phyloP scores from a whole-genome alignment of 768 basidiomycete genomes.

The Pulveroboletus sp. region DNA sequence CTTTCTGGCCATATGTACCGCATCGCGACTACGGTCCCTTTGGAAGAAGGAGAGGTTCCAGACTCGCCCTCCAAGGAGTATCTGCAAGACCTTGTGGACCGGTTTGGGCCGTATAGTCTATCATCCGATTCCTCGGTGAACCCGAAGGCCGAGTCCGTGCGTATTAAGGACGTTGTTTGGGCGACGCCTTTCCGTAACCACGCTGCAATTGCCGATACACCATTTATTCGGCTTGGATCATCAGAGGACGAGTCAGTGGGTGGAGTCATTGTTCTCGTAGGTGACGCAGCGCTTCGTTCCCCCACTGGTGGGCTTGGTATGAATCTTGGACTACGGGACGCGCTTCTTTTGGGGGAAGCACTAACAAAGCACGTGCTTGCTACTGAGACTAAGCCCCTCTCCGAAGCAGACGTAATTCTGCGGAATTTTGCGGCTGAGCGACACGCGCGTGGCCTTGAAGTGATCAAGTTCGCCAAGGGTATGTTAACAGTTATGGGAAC shows the following conservation, averaged over 20 bases:
- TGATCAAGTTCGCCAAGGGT: conserved; percentile 39
- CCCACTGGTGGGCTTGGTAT: conserved; percentile 55
- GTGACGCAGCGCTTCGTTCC: conserved; percentile 51
- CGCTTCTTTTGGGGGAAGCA: conserved; percentile 40
- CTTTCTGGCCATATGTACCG: conserved; percentile 31
- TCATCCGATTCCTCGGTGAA: conserved; percentile 35
- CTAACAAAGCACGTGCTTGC: conserved; percentile 34
- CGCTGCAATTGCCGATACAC: conserved; percentile 39
- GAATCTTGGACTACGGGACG: conserved; percentile 57
- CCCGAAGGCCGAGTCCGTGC: conserved; percentile 23
- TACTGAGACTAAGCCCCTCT: conserved; percentile 1
- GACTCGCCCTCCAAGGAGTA: conserved; percentile 36
- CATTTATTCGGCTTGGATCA: conserved; percentile 30
- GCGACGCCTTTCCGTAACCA: conserved; percentile 44
- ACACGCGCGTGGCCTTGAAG: conserved; percentile 36
- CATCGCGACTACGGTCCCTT: conserved; percentile 38
- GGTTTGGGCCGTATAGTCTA: conserved; percentile 33
- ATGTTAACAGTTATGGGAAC: conserved; percentile 24
- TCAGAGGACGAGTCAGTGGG: conserved; percentile 6
- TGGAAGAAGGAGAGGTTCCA: conserved; percentile 33
- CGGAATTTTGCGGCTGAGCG: conserved; percentile 33
- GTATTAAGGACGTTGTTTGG: conserved; percentile 39
- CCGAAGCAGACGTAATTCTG: conserved; percentile 31
- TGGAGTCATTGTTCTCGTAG: conserved; percentile 29
- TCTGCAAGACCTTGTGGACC: conserved; percentile 40